These are phyloP conservation scores for Colletotrichum echinochloae DNA, from an alignment of 2,329 filamentous ascomycete genomes.

Conservation along the genomic window DNA sequence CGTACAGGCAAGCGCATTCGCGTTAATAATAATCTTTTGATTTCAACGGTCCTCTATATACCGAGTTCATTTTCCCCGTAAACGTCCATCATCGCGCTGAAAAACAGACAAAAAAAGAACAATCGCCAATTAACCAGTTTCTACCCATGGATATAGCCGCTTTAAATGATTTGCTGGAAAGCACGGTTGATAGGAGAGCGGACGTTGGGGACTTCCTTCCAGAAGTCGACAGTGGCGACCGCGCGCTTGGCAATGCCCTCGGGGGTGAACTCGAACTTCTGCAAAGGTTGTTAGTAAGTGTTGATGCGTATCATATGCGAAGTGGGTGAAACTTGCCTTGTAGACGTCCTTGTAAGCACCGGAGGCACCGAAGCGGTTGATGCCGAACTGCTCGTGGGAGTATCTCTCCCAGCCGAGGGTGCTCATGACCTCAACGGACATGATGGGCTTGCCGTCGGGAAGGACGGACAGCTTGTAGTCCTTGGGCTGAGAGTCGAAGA, in stretches of 20 bases:
- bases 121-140: conserved; percentile 39
- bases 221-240: conserved; percentile 92
- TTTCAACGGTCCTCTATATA: conserved; percentile 41
- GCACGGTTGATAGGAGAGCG: conserved; percentile 97
- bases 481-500: conserved; percentile 94
- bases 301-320: not conserved
- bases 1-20: conserved; percentile 29
- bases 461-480: conserved; percentile 94
- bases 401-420: conserved; percentile 99
- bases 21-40: conserved; percentile 42
- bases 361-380: conserved; percentile 98
- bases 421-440: conserved; percentile 96
- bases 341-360: conserved; percentile 99
- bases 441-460: conserved; percentile 90
- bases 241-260: conserved; percentile 97
- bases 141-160: conserved; percentile 31
- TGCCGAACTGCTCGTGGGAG: conserved; percentile 98
- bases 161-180: conserved; percentile 95
- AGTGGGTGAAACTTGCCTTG: conserved; percentile 68
- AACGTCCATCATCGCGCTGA: conserved; percentile 39
- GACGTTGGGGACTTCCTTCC: conserved; percentile 91
- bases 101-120: conserved; percentile 32
- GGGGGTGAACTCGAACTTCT: conserved; percentile 99
- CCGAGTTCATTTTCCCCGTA: conserved; percentile 40
- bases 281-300: conserved; percentile 53